These are phyloP conservation scores for Schwanniomyces occidentalis DNA, from an alignment of 805 yeast genomes.

Conservation along the genomic window DNA sequence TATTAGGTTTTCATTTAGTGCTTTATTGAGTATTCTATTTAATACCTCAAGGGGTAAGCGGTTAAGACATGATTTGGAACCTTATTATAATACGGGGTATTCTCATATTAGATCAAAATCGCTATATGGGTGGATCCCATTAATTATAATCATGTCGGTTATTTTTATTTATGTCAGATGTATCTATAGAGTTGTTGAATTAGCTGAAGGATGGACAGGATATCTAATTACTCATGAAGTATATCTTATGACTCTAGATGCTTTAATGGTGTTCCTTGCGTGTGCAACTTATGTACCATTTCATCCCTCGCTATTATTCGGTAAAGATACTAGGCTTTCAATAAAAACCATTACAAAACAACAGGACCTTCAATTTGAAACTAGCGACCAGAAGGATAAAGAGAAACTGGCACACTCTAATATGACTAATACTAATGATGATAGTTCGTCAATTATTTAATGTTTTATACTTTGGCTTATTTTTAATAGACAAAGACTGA, in stretches of 20 bases:
- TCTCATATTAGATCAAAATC: slow-evolving; percentile 31
- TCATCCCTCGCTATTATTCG: slow-evolving; percentile 66
- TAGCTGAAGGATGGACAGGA: slow-evolving; percentile 73
- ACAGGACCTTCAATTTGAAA: neutral
- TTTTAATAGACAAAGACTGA: too few relatives aligned
- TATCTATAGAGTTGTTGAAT: slow-evolving; percentile 70
- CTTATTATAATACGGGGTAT: slow-evolving; percentile 35
- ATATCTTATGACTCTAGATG: slow-evolving; percentile 41
- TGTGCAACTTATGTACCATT: slow-evolving; percentile 29
- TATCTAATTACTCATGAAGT: slow-evolving; percentile 50
- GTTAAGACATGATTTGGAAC: slow-evolving; percentile 20
- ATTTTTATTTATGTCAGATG: slow-evolving; percentile 64
- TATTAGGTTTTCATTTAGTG: slow-evolving; percentile 24
- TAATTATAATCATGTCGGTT: slow-evolving; percentile 48
- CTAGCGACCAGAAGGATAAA: neutral
- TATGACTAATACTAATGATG: too few relatives aligned
- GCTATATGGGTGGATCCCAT: slow-evolving; percentile 44
- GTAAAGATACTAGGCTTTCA: slow-evolving; percentile 36
- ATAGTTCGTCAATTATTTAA: too few relatives aligned
- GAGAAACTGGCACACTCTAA: too few relatives aligned
- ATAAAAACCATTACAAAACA: slow-evolving; percentile 6
- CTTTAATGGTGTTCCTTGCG: slow-evolving; percentile 26
- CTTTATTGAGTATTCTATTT: slow-evolving; percentile 19
- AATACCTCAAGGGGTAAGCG: slow-evolving; percentile 18
- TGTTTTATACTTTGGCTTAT: too few relatives aligned